phyloP scores from a whole-genome alignment of 1,139 yeast species.

The Trichomonascaceae sp. region DNA sequence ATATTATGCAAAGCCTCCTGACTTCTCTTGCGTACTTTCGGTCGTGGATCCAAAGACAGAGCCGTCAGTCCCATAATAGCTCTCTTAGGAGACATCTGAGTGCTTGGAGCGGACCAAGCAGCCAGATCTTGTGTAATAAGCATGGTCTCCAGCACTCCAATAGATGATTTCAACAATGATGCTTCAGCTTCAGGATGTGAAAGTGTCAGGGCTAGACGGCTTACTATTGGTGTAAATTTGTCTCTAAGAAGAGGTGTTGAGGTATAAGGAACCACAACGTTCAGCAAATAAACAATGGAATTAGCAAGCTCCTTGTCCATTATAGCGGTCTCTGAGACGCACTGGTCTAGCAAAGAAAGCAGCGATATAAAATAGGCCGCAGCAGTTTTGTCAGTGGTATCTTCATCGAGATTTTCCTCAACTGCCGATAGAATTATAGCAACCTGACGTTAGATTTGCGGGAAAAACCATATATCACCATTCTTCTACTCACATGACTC shows the following conservation, averaged over 20 bases:
- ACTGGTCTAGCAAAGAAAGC: conserved; percentile 71
- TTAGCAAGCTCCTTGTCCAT: conserved; percentile 60
- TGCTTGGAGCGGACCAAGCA: conserved; percentile 54
- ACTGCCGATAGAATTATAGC: conserved; percentile 77
- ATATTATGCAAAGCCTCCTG: conserved; percentile 71
- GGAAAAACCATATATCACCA: not conserved
- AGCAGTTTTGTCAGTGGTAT: conserved; percentile 48
- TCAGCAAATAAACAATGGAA: conserved; percentile 75
- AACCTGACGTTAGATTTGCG: conserved; percentile 26
- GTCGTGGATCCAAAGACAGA: conserved; percentile 79
- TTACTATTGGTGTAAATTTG: conserved; percentile 70
- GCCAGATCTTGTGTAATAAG: conserved; percentile 73
- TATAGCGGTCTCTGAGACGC: conserved; percentile 47
- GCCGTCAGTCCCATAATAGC: conserved; percentile 78
- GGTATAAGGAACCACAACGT: conserved; percentile 68
- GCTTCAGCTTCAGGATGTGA: conserved; percentile 69
- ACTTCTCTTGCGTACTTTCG: conserved; percentile 94
- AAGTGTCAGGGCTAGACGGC: conserved; percentile 75
- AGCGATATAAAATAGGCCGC: conserved; percentile 83
- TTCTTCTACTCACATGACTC: conserved; percentile 44
- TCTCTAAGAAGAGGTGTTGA: conserved; percentile 62
- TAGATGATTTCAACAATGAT: conserved; percentile 75
- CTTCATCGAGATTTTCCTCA: conserved; percentile 79
- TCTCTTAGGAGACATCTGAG: conserved; percentile 67
- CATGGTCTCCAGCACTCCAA: conserved; percentile 78